Evolutionary conservation across 306 rosid genomes (phyloP).

Genomic region (Vigna nakashimae): DNA sequence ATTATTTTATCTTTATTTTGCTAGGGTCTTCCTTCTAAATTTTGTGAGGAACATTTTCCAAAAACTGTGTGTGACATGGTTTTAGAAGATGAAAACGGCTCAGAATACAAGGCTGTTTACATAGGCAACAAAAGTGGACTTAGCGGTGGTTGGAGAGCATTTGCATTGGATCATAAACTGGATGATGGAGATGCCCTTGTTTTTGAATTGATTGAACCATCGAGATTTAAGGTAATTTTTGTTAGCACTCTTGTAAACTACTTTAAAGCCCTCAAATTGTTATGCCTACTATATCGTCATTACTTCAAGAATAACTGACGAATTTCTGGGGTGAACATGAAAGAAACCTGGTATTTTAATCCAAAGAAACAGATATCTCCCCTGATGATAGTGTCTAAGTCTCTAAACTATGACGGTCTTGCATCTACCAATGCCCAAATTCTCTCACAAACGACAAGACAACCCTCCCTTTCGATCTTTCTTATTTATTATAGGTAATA

Average conservation of each 20-base stretch:
- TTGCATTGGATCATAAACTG: conserved; percentile 80
- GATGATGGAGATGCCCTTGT: conserved; percentile 87
- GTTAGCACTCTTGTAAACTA: background rate
- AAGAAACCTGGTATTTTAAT: too few relatives aligned
- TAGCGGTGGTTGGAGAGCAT: conserved; percentile 89
- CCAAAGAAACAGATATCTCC: too few relatives aligned
- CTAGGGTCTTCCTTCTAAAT: conserved; percentile 70
- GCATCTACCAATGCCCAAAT: too few relatives aligned
- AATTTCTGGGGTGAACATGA: background rate
- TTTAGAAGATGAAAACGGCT: conserved; percentile 73
- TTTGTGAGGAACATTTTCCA: conserved; percentile 69
- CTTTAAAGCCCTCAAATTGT: background rate
- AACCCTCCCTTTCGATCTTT: too few relatives aligned
- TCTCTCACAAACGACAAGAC: too few relatives aligned
- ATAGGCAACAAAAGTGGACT: conserved; percentile 66
- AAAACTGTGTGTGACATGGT: conserved; percentile 48
- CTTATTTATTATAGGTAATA: too few relatives aligned
- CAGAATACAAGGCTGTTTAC: conserved; percentile 57
- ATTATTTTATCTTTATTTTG: conserved; percentile 16
- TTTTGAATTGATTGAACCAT: conserved; percentile 65
- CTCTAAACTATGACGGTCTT: too few relatives aligned
- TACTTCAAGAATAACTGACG: background rate
- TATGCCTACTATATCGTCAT: background rate
- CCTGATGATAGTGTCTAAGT: too few relatives aligned
- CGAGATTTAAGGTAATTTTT: conserved; percentile 66